Evolutionary conservation across 129 eudicot genomes (phyloP).

Genomic region (Escallonia rubra): DNA sequence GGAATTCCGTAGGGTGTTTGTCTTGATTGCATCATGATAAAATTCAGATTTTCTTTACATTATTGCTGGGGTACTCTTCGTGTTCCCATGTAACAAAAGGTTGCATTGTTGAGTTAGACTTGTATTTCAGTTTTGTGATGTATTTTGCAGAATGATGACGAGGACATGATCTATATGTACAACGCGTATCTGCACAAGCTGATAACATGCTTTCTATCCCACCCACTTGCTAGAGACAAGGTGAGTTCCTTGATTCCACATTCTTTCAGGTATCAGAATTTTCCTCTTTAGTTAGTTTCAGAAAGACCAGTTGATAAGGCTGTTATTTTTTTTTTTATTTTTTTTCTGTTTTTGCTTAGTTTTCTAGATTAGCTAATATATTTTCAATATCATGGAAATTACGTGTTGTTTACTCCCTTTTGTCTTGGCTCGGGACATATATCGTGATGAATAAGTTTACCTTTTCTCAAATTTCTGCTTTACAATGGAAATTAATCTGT

Average conservation of each 20-base stretch:
- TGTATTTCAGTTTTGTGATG: conserved; percentile 4
- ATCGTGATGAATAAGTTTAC: not conserved
- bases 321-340: no score
- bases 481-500: no score
- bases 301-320: no score
- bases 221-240: conserved; percentile 97
- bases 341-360: no score
- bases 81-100: no score
- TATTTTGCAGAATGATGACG: conserved; percentile 79
- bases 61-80: no score
- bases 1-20: not conserved
- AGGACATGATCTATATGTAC: conserved; percentile 90
- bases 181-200: conserved; percentile 92
- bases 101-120: not conserved
- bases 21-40: not conserved
- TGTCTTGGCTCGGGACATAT: not conserved
- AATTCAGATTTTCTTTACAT: not conserved
- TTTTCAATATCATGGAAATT: no score
- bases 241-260: conserved; percentile 26
- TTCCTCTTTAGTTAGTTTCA: conserved; percentile 1
- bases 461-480: no score
- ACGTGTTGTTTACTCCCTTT: not conserved
- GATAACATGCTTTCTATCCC: conserved; percentile 82
- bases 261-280: not conserved
- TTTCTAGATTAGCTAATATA: no score